phyloP scores from a whole-genome alignment of 1,284 basidiomycete genomes.

The Inonotus obliquus region DNA sequence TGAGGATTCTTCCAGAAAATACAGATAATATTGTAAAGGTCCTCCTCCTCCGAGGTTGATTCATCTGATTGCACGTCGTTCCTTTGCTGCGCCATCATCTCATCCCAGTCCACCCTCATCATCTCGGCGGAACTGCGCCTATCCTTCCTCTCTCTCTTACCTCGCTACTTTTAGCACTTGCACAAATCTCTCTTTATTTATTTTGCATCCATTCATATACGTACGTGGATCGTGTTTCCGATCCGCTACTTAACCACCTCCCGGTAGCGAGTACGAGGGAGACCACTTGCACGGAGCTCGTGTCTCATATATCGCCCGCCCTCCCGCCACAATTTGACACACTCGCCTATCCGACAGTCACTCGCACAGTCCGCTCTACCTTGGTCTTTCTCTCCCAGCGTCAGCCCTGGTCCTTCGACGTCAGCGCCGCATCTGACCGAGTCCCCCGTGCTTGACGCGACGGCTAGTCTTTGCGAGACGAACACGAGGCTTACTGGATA shows the following conservation, averaged over 20 bases:
- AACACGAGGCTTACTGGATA: constrained; percentile 1
- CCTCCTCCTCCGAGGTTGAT: no score
- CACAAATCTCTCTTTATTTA: neutral
- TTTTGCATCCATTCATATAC: neutral
- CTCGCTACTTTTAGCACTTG: neutral
- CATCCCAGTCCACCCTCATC: neutral
- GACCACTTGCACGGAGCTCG: neutral
- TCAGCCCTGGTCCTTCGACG: no score
- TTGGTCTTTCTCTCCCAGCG: no score
- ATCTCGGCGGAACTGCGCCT: neutral
- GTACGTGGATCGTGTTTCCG: neutral
- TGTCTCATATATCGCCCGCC: neutral
- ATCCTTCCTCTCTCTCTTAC: neutral
- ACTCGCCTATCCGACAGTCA: neutral
- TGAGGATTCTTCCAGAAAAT: neutral
- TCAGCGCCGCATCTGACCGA: neutral
- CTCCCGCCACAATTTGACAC: neutral
- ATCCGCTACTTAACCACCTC: neutral
- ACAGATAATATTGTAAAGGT: no score
- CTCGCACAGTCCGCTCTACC: neutral
- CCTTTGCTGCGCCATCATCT: neutral
- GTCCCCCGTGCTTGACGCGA: neutral
- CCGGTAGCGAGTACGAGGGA: neutral
- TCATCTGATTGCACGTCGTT: neutral
- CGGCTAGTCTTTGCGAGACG: neutral